These are phyloP conservation scores for Ustilago sp. DNA, from an alignment of 1,284 basidiomycete genomes.

Conservation along the genomic window DNA sequence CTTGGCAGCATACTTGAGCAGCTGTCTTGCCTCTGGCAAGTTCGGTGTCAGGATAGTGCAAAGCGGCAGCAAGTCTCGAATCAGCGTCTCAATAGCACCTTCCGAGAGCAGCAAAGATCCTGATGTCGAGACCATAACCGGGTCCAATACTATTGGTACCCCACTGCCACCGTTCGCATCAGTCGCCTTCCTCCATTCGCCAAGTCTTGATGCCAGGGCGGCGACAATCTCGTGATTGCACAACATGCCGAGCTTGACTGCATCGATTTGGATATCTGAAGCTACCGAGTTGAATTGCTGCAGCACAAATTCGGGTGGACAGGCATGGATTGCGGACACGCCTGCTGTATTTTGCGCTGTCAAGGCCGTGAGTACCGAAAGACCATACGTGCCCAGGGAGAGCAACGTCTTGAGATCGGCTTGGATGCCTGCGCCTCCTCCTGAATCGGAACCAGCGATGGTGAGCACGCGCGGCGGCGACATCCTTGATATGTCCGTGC, in stretches of 20 bases:
- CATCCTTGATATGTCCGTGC: slow-evolving; percentile 9
- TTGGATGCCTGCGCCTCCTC: slow-evolving; percentile 89
- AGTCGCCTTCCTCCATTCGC: slow-evolving; percentile 22
- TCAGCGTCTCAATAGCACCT: slow-evolving; percentile 77
- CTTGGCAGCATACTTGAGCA: slow-evolving; percentile 72
- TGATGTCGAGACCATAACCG: slow-evolving; percentile 92
- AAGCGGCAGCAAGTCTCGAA: slow-evolving; percentile 78
- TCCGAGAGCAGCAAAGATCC: slow-evolving; percentile 82
- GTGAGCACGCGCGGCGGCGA: slow-evolving; percentile 74
- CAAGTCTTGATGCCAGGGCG: slow-evolving; percentile 64
- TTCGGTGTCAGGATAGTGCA: slow-evolving; percentile 87
- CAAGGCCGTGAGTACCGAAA: slow-evolving; percentile 87
- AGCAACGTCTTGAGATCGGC: slow-evolving; percentile 82
- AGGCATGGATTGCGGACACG: slow-evolving; percentile 75
- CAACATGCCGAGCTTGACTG: slow-evolving; percentile 93
- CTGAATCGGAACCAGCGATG: slow-evolving; percentile 86
- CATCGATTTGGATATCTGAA: slow-evolving; percentile 80
- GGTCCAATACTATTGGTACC: slow-evolving; percentile 70
- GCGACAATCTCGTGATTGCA: slow-evolving; percentile 71
- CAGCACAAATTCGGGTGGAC: slow-evolving; percentile 63
- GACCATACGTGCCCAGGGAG: slow-evolving; percentile 83
- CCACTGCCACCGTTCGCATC: slow-evolving; percentile 17
- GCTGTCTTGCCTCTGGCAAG: slow-evolving; percentile 79
- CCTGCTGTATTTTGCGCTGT: slow-evolving; percentile 92
- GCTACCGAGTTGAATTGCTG: slow-evolving; percentile 79